Percentiles rank a stretch among this genome's conserved stretches.
Evolutionary conservation across 805 yeast species (phyloP).

Genomic region (Kodamaea kaohsiungensis): DNA sequence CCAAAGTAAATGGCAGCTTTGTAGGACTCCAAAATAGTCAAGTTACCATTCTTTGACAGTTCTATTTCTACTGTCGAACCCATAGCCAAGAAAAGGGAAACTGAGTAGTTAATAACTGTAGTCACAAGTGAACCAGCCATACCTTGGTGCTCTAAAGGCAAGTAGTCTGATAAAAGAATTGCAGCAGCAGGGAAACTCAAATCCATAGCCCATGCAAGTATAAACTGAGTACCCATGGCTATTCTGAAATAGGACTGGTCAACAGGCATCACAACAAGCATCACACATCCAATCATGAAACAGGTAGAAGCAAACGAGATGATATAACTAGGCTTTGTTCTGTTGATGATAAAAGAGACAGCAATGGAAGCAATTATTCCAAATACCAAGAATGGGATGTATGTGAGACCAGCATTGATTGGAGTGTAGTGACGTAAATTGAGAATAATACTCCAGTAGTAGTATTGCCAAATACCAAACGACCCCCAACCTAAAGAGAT

Average conservation of each 20-base stretch:
- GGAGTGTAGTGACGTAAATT: slow-evolving; percentile 50
- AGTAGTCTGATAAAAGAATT: slow-evolving; percentile 55
- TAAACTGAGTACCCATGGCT: slow-evolving; percentile 54
- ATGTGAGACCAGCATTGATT: slow-evolving; percentile 38
- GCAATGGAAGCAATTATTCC: slow-evolving; percentile 58
- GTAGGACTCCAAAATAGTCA: slow-evolving; percentile 36
- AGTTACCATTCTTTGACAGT: slow-evolving; percentile 11
- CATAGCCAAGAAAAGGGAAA: slow-evolving; percentile 66
- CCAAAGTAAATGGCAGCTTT: slow-evolving; percentile 62
- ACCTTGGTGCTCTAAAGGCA: slow-evolving; percentile 70
- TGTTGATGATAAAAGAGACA: slow-evolving; percentile 50
- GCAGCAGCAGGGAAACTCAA: slow-evolving; percentile 76
- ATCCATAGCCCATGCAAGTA: slow-evolving; percentile 76
- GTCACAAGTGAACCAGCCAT: slow-evolving; percentile 75
- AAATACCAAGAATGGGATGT: slow-evolving; percentile 47
- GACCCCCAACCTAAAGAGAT: slow-evolving; percentile 74
- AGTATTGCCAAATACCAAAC: slow-evolving; percentile 74
- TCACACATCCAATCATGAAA: slow-evolving; percentile 54
- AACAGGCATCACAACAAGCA: slow-evolving; percentile 58
- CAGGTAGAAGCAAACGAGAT: slow-evolving; percentile 52
- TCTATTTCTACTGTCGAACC: slow-evolving; percentile 63
- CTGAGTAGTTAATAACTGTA: slow-evolving; percentile 72
- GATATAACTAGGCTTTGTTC: slow-evolving; percentile 50
- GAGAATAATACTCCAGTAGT: slow-evolving; percentile 53
- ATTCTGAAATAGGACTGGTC: slow-evolving; percentile 61